Evolutionary conservation across 352 stramenopile species (phyloP), one percentile per base, ranked within the genome.

Genomic region (Phytophthora hybrid): DNA sequence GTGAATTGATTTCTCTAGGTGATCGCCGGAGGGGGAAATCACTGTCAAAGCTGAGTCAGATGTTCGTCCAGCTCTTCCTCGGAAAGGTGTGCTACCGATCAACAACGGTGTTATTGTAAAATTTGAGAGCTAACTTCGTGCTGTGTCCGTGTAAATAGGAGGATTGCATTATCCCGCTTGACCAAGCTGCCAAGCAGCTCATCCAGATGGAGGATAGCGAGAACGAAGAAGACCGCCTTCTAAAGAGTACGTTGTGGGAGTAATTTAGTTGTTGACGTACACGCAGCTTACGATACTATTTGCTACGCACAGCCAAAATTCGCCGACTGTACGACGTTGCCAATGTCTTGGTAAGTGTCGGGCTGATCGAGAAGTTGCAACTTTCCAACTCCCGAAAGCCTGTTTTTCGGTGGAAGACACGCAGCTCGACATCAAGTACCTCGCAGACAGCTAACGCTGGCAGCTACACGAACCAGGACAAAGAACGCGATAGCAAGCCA

Each of bases 311-410:
- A 96, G 90, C 97, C 54, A 99, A 98, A 71, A 98, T 99, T 68
- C 92, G 97, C 18, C 88, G 97, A 26, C 88, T 99, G 29, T 99
- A 99, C 68, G 97, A 99, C 66, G 98, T 99, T 74, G 97, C 97
- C 10, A 99, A 99, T 76, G 97, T 99, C 8, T 89, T 99, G 23
- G 84, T 96, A 3, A 95, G 88, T 57, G 85, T 99, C 14, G 94
- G 95, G 0, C 83, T 99, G 39, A 95, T 98, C 37, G 87, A 97
- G 66, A 98, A 98, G 66, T 70, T 95, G 39, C 90, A 94, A 58
- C 66, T 96, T 13, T 90, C 87, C 3, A 91, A 90, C 67, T 93
- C 85, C 7, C 88, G 90, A 37, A 96, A 96, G 59, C 90, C 90
- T 7, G 79, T 94, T 2, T 96, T 96, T 53, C 88, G 88, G n/a